These are phyloP conservation scores for Endoconidiophora polonica DNA, from an alignment of 2,329 filamentous ascomycete genomes.

Conservation along the genomic window DNA sequence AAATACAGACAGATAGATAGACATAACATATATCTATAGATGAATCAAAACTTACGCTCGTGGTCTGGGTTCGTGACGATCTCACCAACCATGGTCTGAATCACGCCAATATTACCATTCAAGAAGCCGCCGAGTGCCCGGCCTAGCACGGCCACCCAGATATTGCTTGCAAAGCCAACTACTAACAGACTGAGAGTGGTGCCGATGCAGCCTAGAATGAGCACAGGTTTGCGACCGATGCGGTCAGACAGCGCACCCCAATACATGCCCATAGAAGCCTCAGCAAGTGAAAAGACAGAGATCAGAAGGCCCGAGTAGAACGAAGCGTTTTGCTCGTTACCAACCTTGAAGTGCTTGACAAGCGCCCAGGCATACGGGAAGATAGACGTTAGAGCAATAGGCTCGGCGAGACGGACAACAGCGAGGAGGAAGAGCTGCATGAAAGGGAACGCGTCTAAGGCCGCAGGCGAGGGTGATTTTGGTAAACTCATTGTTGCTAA, in stretches of 20 bases:
- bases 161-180: conserved; percentile 67
- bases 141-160: conserved; percentile 67
- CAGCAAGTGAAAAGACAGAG: conserved; percentile 67
- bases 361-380: conserved; percentile 83
- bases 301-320: conserved; percentile 82
- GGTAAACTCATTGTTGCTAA: neutral
- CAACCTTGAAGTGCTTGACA: conserved; percentile 59
- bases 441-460: conserved; percentile 44
- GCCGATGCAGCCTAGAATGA: conserved; percentile 64
- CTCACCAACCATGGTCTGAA: conserved; percentile 88
- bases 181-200: conserved; percentile 71
- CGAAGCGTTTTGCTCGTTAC: conserved; percentile 56
- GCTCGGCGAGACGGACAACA: conserved; percentile 82
- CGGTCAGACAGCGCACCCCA: conserved; percentile 76
- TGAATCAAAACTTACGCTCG: conserved; percentile 46
- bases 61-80: conserved; percentile 69
- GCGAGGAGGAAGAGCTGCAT: conserved; percentile 72
- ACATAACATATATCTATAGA: neutral
- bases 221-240: conserved; percentile 69
- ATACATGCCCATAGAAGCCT: conserved; percentile 71
- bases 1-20: neutral
- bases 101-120: conserved; percentile 83
- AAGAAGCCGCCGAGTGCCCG: conserved; percentile 64
- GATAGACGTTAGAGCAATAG: conserved; percentile 82
- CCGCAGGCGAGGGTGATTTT: neutral